Evolutionary conservation across 306 rosid genomes (phyloP).

Genomic region (Corylus americana): DNA sequence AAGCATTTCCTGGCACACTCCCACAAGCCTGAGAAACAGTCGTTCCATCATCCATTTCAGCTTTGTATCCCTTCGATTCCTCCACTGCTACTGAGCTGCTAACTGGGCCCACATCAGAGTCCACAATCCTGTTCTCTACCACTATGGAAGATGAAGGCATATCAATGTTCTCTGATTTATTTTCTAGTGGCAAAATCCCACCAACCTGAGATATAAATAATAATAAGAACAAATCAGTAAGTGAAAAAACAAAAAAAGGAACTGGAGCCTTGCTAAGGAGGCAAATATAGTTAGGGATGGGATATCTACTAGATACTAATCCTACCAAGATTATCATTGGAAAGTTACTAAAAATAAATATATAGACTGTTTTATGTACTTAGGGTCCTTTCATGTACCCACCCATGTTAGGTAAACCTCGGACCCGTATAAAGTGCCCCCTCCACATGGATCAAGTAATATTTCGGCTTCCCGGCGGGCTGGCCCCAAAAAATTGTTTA

Average conservation of each 20-base stretch:
- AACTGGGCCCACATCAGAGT: background rate
- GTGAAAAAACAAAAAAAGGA: background rate
- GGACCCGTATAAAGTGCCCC: too few relatives aligned
- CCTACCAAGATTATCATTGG: background rate
- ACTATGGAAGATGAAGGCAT: constrained; percentile 10
- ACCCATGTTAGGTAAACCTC: too few relatives aligned
- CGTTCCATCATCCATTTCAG: constrained; percentile 9
- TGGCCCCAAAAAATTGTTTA: too few relatives aligned
- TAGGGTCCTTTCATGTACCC: too few relatives aligned
- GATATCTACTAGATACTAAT: background rate
- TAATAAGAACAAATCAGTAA: background rate
- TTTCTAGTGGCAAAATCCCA: constrained; percentile 19
- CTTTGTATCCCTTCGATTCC: constrained; percentile 10
- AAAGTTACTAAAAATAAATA: background rate
- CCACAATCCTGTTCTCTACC: background rate
- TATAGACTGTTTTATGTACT: too few relatives aligned
- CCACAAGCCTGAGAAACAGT: constrained; percentile 6
- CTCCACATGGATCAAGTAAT: too few relatives aligned
- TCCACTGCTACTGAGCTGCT: background rate
- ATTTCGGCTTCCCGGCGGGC: too few relatives aligned
- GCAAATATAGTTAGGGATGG: background rate
- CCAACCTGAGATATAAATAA: constrained; percentile 3
- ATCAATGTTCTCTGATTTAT: background rate
- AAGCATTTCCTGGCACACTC: constrained; percentile 16
- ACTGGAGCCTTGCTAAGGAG: background rate